Evolutionary conservation across 2,329 filamentous ascomycete species (phyloP).

Genomic region (Xylaria sp.): DNA sequence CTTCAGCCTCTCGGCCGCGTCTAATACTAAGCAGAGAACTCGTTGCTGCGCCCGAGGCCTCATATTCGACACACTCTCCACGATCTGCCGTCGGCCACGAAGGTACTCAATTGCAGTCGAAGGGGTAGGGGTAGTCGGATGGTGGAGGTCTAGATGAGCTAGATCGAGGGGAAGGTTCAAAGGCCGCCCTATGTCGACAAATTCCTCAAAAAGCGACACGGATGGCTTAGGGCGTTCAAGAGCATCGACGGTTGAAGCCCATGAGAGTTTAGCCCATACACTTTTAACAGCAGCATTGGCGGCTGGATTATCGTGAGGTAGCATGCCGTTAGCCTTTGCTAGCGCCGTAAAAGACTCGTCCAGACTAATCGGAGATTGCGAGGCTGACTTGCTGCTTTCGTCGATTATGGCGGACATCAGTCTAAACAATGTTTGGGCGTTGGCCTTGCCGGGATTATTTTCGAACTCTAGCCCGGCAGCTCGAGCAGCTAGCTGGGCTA

Average conservation of each 20-base stretch:
- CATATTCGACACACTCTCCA: slow-evolving; percentile 17
- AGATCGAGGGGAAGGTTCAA: slow-evolving; percentile 57
- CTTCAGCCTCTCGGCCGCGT: slow-evolving; percentile 44
- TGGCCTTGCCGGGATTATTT: slow-evolving; percentile 35
- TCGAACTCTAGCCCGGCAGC: slow-evolving; percentile 38
- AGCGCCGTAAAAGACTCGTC: slow-evolving; percentile 63
- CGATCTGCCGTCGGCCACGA: slow-evolving; percentile 32
- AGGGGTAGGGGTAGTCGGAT: slow-evolving; percentile 63
- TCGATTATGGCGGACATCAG: slow-evolving; percentile 57
- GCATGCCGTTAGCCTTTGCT: slow-evolving; percentile 58
- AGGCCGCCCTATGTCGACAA: slow-evolving; percentile 59
- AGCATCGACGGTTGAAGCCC: slow-evolving; percentile 63
- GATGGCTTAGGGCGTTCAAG: slow-evolving; percentile 59
- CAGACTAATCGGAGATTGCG: slow-evolving; percentile 53
- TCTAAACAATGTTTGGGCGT: slow-evolving; percentile 50
- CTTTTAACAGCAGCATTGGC: slow-evolving; percentile 54
- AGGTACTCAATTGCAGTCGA: slow-evolving; percentile 61
- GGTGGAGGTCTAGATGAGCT: slow-evolving; percentile 66
- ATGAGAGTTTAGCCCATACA: slow-evolving; percentile 62
- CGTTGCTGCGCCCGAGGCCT: slow-evolving; percentile 26
- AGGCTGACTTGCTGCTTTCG: slow-evolving; percentile 47
- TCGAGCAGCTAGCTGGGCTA: slow-evolving; percentile 53
- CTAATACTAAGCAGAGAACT: slow-evolving; percentile 42
- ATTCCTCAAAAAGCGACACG: slow-evolving; percentile 62
- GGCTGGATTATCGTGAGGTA: slow-evolving; percentile 51